Evolutionary conservation across 225 moss, liverwort and hornwort species (phyloP).

Genomic region (Ulota crispa): DNA sequence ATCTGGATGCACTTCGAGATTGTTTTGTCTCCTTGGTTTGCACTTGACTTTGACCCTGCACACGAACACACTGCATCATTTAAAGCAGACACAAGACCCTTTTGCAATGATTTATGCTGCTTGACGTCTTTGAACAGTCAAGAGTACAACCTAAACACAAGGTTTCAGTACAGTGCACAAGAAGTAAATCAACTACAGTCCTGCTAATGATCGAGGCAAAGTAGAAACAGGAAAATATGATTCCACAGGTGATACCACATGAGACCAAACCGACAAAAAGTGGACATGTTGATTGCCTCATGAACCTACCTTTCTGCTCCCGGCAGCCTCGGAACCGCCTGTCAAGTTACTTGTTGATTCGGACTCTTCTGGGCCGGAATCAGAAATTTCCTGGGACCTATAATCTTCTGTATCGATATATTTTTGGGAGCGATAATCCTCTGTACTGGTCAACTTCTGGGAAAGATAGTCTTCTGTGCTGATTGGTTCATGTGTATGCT

Average conservation of each 20-base stretch:
- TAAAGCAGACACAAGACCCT: background rate
- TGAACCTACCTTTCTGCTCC: slow-evolving; percentile 30
- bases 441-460: slow-evolving; percentile 22
- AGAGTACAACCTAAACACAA: background rate
- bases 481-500: slow-evolving; percentile 4
- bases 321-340: slow-evolving; percentile 17
- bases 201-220: background rate
- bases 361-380: slow-evolving; percentile 22
- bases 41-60: slow-evolving; percentile 31
- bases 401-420: slow-evolving; percentile 26
- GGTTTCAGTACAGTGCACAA: background rate
- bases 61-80: background rate
- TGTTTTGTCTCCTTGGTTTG: slow-evolving; percentile 23
- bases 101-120: background rate
- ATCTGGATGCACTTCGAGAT: slow-evolving; percentile 28
- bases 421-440: slow-evolving; percentile 38
- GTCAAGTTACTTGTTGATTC: slow-evolving; percentile 19
- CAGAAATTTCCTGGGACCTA: slow-evolving; percentile 26
- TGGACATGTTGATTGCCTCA: slow-evolving; percentile 15
- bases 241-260: background rate
- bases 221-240: background rate
- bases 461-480: slow-evolving; percentile 32
- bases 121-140: background rate
- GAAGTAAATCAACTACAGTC: slow-evolving; percentile 9
- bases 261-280: background rate